phyloP scores from a whole-genome alignment of 1,139 yeast species.

The Lodderomyces theae region DNA sequence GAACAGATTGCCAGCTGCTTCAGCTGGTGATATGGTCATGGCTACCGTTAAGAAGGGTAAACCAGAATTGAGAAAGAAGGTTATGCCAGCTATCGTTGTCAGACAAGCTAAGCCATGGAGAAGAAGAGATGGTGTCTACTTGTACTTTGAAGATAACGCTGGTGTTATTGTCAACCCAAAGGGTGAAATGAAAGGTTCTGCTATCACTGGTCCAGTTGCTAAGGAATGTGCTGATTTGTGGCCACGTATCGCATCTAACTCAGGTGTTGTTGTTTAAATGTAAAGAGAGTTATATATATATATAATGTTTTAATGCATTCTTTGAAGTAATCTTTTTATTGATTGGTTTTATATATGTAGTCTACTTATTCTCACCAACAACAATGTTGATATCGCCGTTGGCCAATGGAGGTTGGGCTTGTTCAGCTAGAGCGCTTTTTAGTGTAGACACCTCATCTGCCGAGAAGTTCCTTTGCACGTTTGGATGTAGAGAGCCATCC shows the following conservation, averaged over 20 bases:
- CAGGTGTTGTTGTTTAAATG: constrained; percentile 96
- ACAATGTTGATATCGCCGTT: constrained; percentile 12
- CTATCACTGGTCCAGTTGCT: constrained; percentile 99
- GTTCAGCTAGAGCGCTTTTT: constrained; percentile 8
- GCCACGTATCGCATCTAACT: constrained; percentile 99
- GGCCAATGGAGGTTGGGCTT: constrained; percentile 3
- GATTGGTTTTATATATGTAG: background rate
- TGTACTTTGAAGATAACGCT: constrained; percentile 99
- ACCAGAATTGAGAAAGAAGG: constrained; percentile 99
- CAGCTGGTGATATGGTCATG: constrained; percentile 99
- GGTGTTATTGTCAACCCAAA: constrained; percentile 99
- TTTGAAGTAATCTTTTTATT: background rate
- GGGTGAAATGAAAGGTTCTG: constrained; percentile 99
- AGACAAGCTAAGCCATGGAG: constrained; percentile 99
- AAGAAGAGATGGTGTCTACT: constrained; percentile 99
- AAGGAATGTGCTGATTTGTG: constrained; percentile 99
- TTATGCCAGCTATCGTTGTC: constrained; percentile 99
- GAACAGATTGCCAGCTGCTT: constrained; percentile 99
- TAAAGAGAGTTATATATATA: background rate
- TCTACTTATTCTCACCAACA: constrained; percentile 7
- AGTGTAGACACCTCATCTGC: constrained; percentile 14
- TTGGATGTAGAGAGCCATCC: background rate
- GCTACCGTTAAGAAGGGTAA: constrained; percentile 99
- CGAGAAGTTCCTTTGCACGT: constrained; percentile 10
- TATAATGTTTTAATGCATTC: background rate